Percentiles rank a stretch among this genome's conserved stretches.
phyloP scores from a whole-genome alignment of 192 early-diverging fungal species.

The Funneliformis mosseae region DNA sequence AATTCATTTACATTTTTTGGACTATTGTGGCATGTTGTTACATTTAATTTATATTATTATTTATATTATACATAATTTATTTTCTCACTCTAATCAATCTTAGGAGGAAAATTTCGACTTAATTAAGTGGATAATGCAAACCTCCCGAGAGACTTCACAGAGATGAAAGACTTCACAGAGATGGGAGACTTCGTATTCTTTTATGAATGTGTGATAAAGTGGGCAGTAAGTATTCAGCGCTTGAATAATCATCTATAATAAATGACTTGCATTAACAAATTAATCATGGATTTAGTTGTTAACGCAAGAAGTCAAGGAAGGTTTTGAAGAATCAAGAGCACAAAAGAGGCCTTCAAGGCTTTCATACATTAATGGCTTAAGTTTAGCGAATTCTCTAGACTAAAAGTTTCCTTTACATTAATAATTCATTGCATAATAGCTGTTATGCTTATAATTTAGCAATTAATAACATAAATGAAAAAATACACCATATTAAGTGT shows the following conservation, averaged over 20 bases:
- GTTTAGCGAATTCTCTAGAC: neutral
- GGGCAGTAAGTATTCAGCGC: slow-evolving; percentile 29
- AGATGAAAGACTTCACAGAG: slow-evolving; percentile 32
- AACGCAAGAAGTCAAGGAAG: slow-evolving; percentile 27
- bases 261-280: slow-evolving; percentile 32
- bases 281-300: slow-evolving; percentile 29
- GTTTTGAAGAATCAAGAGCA: slow-evolving; percentile 15
- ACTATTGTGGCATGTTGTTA: too few relatives aligned
- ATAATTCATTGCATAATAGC: too few relatives aligned
- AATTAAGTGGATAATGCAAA: slow-evolving; percentile 34
- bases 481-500: too few relatives aligned
- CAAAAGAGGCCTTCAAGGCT: slow-evolving; percentile 16
- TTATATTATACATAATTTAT: too few relatives aligned
- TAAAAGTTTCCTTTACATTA: too few relatives aligned
- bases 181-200: slow-evolving; percentile 30
- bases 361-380: slow-evolving; percentile 17
- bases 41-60: too few relatives aligned
- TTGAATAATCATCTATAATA: neutral
- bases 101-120: slow-evolving; percentile 33
- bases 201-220: slow-evolving; percentile 36
- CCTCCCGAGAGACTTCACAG: too few relatives aligned
- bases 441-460: too few relatives aligned
- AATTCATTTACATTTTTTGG: too few relatives aligned
- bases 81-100: too few relatives aligned
- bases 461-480: too few relatives aligned